phyloP scores from a whole-genome alignment of 2,329 filamentous ascomycete species.

The Fusarium sp. region DNA sequence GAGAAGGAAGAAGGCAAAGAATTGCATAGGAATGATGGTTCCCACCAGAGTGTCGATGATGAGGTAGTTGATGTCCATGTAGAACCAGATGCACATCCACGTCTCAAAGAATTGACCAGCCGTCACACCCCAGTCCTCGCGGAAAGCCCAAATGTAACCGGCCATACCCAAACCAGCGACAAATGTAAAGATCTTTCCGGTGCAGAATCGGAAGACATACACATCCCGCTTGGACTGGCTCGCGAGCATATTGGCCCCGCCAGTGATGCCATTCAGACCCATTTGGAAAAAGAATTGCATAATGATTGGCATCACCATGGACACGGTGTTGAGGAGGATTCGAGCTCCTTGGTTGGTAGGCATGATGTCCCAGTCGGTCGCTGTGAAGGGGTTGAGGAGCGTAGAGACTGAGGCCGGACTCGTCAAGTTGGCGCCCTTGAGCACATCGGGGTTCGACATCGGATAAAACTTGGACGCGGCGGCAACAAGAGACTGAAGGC shows the following conservation, averaged over 20 bases:
- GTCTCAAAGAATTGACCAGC: conserved; percentile 40
- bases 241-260: neutral
- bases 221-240: conserved; percentile 31
- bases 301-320: conserved; percentile 49
- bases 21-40: conserved; percentile 46
- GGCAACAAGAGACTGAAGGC: conserved; percentile 41
- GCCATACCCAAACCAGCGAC: conserved; percentile 51
- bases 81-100: conserved; percentile 51
- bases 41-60: conserved; percentile 50
- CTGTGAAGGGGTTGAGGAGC: conserved; percentile 46
- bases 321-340: conserved; percentile 51
- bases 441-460: conserved; percentile 4
- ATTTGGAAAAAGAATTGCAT: conserved; percentile 42
- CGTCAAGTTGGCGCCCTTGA: conserved; percentile 27
- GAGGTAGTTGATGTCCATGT: conserved; percentile 55
- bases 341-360: conserved; percentile 48
- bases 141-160: conserved; percentile 57
- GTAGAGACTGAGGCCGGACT: conserved; percentile 33
- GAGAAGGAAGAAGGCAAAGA: conserved; percentile 55
- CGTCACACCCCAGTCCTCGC: conserved; percentile 53
- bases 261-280: conserved; percentile 11
- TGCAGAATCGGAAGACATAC: conserved; percentile 32
- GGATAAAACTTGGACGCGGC: conserved; percentile 39
- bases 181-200: conserved; percentile 46
- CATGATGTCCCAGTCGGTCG: conserved; percentile 41